phyloP scores from a whole-genome alignment of 768 basidiomycete species.

The Zangia roseola region DNA sequence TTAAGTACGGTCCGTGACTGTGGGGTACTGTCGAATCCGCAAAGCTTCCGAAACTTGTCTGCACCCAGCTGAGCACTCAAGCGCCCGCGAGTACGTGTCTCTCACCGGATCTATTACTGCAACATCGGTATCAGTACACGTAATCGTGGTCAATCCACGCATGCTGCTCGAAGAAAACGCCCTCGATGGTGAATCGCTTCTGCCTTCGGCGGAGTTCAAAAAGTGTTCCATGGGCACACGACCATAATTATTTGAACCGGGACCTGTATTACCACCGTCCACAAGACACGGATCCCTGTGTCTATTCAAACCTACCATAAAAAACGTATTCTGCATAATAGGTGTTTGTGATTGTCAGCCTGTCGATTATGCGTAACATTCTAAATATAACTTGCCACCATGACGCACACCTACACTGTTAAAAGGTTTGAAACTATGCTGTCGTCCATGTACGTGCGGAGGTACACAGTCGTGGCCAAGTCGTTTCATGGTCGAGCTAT shows the following conservation, averaged over 20 bases:
- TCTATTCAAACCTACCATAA: constrained; percentile 34
- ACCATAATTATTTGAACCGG: constrained; percentile 46
- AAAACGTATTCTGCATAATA: constrained; percentile 60
- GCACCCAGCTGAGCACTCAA: neutral
- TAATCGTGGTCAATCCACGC: constrained; percentile 56
- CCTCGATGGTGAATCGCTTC: constrained; percentile 45
- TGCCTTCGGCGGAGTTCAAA: constrained; percentile 39
- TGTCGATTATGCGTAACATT: constrained; percentile 25
- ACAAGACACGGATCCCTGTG: neutral
- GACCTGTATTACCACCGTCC: constrained; percentile 32
- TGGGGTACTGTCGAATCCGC: neutral
- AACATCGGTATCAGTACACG: constrained; percentile 27
- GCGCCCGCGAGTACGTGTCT: too few relatives aligned
- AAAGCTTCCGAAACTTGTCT: neutral
- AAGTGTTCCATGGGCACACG: constrained; percentile 50
- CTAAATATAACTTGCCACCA: constrained; percentile 22
- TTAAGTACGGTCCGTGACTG: neutral
- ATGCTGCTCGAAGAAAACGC: constrained; percentile 50
- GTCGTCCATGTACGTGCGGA: constrained; percentile 58
- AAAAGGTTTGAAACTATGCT: constrained; percentile 56
- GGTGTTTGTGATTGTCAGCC: constrained; percentile 47
- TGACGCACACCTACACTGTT: too few relatives aligned
- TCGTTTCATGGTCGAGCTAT: constrained; percentile 60
- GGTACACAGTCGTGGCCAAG: constrained; percentile 51
- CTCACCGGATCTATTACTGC: neutral